Percentiles rank a stretch among this genome's conserved stretches.
phyloP scores from a whole-genome alignment of 1,284 basidiomycete genomes.

The Moesziomyces parantarcticus region DNA sequence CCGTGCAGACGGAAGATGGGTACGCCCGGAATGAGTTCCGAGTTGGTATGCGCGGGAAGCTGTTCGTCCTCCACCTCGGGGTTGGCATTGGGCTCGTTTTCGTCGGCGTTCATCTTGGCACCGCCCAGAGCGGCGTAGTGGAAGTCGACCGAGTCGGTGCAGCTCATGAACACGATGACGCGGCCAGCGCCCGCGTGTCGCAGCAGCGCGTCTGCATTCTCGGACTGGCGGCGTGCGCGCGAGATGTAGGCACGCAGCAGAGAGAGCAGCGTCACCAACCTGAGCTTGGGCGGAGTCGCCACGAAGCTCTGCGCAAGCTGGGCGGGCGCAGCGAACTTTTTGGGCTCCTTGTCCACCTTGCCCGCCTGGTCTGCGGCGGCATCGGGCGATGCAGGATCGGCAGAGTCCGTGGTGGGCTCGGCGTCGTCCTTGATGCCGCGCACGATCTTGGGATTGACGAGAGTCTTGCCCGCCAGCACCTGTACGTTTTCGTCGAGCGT shows the following conservation, averaged over 20 bases:
- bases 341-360: constrained; percentile 70
- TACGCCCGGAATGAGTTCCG: constrained; percentile 78
- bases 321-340: constrained; percentile 86
- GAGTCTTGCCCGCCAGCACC: constrained; percentile 84
- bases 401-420: constrained; percentile 5
- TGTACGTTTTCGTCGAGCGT: constrained; percentile 96
- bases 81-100: constrained; percentile 29
- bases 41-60: constrained; percentile 63
- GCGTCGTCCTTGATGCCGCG: constrained; percentile 56
- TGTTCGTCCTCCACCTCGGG: constrained; percentile 62
- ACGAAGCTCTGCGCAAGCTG: constrained; percentile 95
- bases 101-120: constrained; percentile 75
- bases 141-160: constrained; percentile 97
- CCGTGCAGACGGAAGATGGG: constrained; percentile 93
- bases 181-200: constrained; percentile 67
- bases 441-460: constrained; percentile 73
- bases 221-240: constrained; percentile 64
- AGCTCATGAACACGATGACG: constrained; percentile 94
- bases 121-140: constrained; percentile 90
- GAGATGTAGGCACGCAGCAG: constrained; percentile 75
- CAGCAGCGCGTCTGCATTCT: constrained; percentile 21
- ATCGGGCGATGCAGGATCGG: background rate
- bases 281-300: constrained; percentile 89
- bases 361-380: constrained; percentile 3
- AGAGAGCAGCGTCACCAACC: constrained; percentile 89